These are phyloP conservation scores for Alternaria triticina DNA, from an alignment of 2,329 filamentous ascomycete genomes.

Conservation along the genomic window DNA sequence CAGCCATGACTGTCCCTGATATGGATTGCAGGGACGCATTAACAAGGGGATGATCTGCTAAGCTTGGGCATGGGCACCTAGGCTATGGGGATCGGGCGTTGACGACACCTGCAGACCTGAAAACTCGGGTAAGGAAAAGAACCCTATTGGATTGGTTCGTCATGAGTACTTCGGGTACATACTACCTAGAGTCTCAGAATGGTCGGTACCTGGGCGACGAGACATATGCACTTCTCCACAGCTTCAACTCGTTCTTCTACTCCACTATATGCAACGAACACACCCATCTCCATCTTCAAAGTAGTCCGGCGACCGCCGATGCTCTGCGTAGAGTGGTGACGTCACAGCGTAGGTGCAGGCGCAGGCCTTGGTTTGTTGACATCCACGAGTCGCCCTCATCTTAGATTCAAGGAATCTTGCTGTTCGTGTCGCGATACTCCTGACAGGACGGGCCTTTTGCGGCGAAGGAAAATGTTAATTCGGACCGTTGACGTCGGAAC, in stretches of 20 bases:
- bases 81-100: conserved; percentile 11
- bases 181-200: conserved; percentile 3
- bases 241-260: neutral
- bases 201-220: neutral
- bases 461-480: conserved; percentile 8
- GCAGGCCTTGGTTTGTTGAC: neutral
- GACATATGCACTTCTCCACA: neutral
- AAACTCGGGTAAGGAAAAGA: neutral
- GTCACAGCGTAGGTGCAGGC: neutral
- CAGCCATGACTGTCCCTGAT: conserved; percentile 5
- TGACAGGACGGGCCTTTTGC: conserved; percentile 17
- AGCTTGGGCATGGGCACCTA: conserved; percentile 11
- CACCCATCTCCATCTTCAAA: neutral
- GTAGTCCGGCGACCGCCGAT: neutral
- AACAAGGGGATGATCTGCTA: conserved; percentile 11
- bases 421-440: neutral
- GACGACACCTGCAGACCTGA: conserved; percentile 1
- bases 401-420: neutral
- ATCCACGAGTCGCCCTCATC: neutral
- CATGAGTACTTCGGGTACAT: neutral
- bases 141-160: neutral
- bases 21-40: conserved; percentile 6
- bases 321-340: neutral
- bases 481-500: conserved; percentile 16
- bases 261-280: neutral